A percentile compares a stretch with the other conserved stretches of the same genome.
Evolutionary conservation across 192 early-diverging fungal genomes (phyloP).

Genomic region (Backusella mclennaniae): DNA sequence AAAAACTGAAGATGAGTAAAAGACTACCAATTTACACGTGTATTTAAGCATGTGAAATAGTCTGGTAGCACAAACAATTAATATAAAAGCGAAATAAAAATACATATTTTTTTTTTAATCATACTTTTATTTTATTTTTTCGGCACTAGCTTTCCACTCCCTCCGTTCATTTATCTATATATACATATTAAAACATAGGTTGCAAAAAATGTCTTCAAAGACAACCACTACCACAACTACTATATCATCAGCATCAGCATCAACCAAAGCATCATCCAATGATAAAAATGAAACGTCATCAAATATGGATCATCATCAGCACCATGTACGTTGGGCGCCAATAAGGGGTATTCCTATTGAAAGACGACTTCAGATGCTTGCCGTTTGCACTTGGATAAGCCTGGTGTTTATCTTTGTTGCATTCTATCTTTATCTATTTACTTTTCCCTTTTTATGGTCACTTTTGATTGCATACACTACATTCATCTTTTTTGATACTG

Average conservation of each 20-base stretch:
- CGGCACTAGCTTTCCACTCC: background rate
- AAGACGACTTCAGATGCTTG: conserved; percentile 66
- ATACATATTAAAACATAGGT: background rate
- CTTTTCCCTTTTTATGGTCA: conserved; percentile 52
- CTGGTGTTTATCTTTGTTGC: conserved; percentile 51
- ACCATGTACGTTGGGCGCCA: conserved; percentile 57
- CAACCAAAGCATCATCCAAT: background rate
- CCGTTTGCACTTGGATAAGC: conserved; percentile 62
- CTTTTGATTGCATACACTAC: conserved; percentile 72
- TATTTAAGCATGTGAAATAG: conserved; percentile 3
- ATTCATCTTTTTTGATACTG: conserved; percentile 71
- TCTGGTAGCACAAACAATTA: background rate
- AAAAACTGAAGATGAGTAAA: background rate
- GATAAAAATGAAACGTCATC: background rate
- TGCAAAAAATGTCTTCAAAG: conserved; percentile 4
- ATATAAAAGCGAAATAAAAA: background rate
- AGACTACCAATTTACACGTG: background rate
- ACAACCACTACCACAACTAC: background rate
- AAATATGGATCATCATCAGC: background rate
- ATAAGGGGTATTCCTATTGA: conserved; percentile 54
- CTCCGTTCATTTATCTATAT: background rate
- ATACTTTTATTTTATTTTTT: background rate
- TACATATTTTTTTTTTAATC: background rate
- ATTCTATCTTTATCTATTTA: conserved; percentile 64
- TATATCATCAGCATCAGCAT: background rate